A percentile compares a stretch with the other conserved stretches of the same genome.
These are phyloP conservation scores for Pythium sp. DNA, from an alignment of 352 stramenopile species.

Conservation along the genomic window DNA sequence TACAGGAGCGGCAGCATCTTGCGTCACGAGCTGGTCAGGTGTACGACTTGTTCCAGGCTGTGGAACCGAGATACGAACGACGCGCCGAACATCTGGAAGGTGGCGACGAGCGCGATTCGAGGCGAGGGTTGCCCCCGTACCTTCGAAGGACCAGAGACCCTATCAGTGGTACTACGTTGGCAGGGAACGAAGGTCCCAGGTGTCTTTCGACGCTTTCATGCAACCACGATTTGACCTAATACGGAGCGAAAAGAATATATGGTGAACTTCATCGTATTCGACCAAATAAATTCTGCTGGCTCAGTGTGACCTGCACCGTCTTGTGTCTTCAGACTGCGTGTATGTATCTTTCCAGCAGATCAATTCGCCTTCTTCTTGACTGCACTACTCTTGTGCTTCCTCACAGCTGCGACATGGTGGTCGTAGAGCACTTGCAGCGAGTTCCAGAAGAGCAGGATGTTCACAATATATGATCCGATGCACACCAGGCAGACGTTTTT, in stretches of 20 bases:
- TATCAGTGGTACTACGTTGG: too few relatives aligned
- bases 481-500: constrained; percentile 60
- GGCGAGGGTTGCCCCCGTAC: too few relatives aligned
- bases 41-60: too few relatives aligned
- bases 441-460: constrained; percentile 39
- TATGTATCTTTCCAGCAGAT: neutral
- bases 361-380: neutral
- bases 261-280: neutral
- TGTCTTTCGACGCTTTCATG: too few relatives aligned
- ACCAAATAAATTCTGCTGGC: neutral
- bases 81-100: too few relatives aligned
- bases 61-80: too few relatives aligned
- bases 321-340: neutral
- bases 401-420: constrained; percentile 14
- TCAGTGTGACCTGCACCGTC: neutral
- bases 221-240: too few relatives aligned
- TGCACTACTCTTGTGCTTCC: neutral
- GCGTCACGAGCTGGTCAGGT: too few relatives aligned
- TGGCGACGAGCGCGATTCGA: too few relatives aligned
- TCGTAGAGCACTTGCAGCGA: constrained; percentile 34
- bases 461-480: constrained; percentile 52
- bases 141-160: too few relatives aligned
- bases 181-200: too few relatives aligned
- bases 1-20: too few relatives aligned
- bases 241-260: neutral